phyloP scores from a whole-genome alignment of 345 rosid genomes.

The Gossypium stocksii region DNA sequence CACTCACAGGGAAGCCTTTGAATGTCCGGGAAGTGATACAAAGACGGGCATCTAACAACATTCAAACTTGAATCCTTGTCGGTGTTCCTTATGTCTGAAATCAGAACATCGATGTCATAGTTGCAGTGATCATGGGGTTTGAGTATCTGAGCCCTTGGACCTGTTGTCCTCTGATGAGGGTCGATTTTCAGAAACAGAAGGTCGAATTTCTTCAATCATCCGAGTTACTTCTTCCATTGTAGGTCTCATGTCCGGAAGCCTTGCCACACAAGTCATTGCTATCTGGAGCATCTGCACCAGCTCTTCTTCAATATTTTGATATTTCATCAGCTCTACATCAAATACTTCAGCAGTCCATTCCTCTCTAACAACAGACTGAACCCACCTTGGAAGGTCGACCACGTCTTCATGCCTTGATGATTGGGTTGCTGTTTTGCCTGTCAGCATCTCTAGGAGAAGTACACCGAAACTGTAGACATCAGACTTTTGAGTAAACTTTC shows the following conservation, averaged over 20 bases:
- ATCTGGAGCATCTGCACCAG: slow-evolving; percentile 91
- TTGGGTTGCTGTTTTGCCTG: slow-evolving; percentile 63
- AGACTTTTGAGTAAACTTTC: slow-evolving; percentile 53
- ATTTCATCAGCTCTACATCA: slow-evolving; percentile 67
- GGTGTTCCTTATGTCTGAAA: background rate
- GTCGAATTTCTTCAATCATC: slow-evolving; percentile 74
- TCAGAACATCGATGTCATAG: background rate
- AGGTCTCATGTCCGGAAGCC: slow-evolving; percentile 70
- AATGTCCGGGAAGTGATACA: background rate
- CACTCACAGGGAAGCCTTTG: background rate
- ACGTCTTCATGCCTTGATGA: slow-evolving; percentile 49
- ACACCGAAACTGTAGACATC: slow-evolving; percentile 87
- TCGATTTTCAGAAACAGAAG: slow-evolving; percentile 50
- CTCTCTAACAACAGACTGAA: slow-evolving; percentile 73
- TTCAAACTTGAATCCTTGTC: background rate
- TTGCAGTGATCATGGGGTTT: slow-evolving; percentile 18
- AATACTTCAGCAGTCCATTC: slow-evolving; percentile 95
- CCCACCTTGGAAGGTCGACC: slow-evolving; percentile 83
- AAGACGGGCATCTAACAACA: background rate
- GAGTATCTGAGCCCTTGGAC: slow-evolving; percentile 23
- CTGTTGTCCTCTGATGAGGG: slow-evolving; percentile 46
- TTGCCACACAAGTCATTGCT: slow-evolving; percentile 78
- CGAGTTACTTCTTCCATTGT: slow-evolving; percentile 66
- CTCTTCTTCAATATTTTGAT: slow-evolving; percentile 65
- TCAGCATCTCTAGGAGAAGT: slow-evolving; percentile 71